phyloP scores from a whole-genome alignment of 2,329 filamentous ascomycete genomes.

The Peltaster fructicola region DNA sequence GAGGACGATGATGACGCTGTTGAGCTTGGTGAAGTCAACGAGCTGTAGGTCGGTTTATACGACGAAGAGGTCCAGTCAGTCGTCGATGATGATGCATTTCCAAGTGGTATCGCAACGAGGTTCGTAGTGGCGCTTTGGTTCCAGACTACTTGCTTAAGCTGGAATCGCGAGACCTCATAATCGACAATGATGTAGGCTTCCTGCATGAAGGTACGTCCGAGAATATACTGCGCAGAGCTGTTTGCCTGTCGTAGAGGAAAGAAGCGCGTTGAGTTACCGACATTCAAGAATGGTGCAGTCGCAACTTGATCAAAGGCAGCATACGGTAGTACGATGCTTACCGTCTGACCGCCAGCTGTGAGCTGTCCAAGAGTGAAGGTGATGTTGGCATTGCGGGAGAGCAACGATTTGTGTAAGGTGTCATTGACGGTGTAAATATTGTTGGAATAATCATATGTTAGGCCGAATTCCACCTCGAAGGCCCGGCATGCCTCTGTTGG shows the following conservation, averaged over 20 bases:
- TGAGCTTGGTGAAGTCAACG: not conserved
- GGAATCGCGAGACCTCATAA: constrained; percentile 30
- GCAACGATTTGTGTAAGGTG: constrained; percentile 35
- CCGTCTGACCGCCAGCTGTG: constrained; percentile 17
- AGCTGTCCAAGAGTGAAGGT: constrained; percentile 26
- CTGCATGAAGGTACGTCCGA: constrained; percentile 53
- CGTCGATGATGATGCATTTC: constrained; percentile 2
- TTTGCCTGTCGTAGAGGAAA: constrained; percentile 46
- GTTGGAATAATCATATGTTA: constrained; percentile 46
- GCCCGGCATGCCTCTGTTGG: constrained; percentile 38
- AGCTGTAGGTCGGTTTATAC: too few relatives aligned
- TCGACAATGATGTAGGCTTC: constrained; percentile 40
- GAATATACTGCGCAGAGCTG: constrained; percentile 37
- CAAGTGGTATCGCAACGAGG: constrained; percentile 13
- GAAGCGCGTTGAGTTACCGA: constrained; percentile 45
- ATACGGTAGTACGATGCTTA: constrained; percentile 32
- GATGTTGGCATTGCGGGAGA: constrained; percentile 23
- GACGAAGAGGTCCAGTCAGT: constrained; percentile 4
- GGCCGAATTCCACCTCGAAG: constrained; percentile 46
- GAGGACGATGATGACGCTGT: constrained; percentile 2
- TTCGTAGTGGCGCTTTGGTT: constrained; percentile 8
- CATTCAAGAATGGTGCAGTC: constrained; percentile 31
- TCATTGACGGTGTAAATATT: constrained; percentile 47
- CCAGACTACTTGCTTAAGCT: constrained; percentile 24
- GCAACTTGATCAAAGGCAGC: constrained; percentile 31